phyloP scores from a whole-genome alignment of 371 early-diverging fungal genomes.

The Actinomucor elegans region DNA sequence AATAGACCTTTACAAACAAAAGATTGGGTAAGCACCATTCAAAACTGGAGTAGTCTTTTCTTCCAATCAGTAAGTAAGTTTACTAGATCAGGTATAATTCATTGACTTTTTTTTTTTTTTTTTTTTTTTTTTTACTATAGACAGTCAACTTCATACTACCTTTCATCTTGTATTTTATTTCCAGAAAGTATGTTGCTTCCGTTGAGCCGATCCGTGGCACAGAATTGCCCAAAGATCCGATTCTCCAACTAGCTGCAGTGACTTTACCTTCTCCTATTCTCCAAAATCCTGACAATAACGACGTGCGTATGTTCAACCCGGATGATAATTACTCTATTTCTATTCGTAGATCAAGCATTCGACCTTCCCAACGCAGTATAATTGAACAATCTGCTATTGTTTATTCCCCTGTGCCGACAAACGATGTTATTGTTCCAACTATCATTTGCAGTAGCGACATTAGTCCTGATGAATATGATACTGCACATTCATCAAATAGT shows the following conservation, averaged over 20 bases:
- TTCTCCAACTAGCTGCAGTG: neutral
- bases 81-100: neutral
- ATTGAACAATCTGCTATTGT: constrained; percentile 12
- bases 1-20: constrained; percentile 44
- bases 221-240: neutral
- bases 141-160: constrained; percentile 79
- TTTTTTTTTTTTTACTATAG: constrained; percentile 53
- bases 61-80: constrained; percentile 43
- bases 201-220: constrained; percentile 17
- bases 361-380: constrained; percentile 17
- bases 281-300: constrained; percentile 17
- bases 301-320: constrained; percentile 38
- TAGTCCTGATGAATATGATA: neutral
- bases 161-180: constrained; percentile 70
- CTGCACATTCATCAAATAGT: too few species aligned
- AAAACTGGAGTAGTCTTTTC: constrained; percentile 49
- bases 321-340: constrained; percentile 43
- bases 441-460: constrained; percentile 16
- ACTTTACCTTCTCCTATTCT: constrained; percentile 6
- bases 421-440: constrained; percentile 9
- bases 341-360: constrained; percentile 30
- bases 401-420: constrained; percentile 4
- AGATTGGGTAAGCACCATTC: constrained; percentile 31
- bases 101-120: constrained; percentile 30
- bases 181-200: constrained; percentile 41